Percentiles rank a stretch among this genome's conserved stretches.
phyloP scores from a whole-genome alignment of 495 filamentous ascomycete species.

The Geoglossum glabrum region DNA sequence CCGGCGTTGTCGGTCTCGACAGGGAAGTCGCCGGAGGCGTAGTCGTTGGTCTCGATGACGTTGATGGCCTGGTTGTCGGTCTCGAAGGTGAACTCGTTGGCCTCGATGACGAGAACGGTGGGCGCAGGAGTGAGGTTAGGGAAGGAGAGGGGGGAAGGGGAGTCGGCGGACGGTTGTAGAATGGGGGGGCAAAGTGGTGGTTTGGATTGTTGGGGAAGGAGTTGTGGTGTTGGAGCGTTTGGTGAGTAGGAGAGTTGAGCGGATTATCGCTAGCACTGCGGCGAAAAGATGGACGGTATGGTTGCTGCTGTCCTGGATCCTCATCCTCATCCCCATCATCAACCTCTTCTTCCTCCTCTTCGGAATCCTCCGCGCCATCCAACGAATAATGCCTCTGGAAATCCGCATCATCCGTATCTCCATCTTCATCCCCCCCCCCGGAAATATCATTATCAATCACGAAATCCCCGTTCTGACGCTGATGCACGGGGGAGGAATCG shows the following conservation, averaged over 20 bases:
- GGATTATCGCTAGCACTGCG: neutral
- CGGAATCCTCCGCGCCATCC: neutral
- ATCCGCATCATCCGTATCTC: neutral
- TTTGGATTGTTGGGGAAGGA: neutral
- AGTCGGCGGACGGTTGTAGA: constrained; percentile 27
- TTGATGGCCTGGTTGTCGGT: constrained; percentile 34
- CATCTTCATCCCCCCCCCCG: neutral
- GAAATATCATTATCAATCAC: neutral
- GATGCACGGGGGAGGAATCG: neutral
- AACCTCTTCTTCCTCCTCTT: neutral
- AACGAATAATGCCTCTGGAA: neutral
- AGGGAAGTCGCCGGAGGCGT: too few relatives aligned
- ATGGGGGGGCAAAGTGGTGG: constrained; percentile 20
- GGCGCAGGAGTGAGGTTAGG: constrained; percentile 81
- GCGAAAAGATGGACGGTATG: neutral
- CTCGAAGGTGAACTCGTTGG: constrained; percentile 25
- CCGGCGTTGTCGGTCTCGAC: constrained; percentile 70
- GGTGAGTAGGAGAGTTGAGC: neutral
- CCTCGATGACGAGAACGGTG: constrained; percentile 33
- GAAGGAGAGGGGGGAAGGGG: constrained; percentile 87
- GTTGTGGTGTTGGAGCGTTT: neutral
- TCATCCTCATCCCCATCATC: neutral
- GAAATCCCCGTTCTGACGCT: neutral
- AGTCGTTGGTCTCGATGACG: constrained; percentile 13
- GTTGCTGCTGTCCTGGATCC: neutral